Conservation (phyloP, 345 rosid species). For the Noccaea bulbosa region DNA sequence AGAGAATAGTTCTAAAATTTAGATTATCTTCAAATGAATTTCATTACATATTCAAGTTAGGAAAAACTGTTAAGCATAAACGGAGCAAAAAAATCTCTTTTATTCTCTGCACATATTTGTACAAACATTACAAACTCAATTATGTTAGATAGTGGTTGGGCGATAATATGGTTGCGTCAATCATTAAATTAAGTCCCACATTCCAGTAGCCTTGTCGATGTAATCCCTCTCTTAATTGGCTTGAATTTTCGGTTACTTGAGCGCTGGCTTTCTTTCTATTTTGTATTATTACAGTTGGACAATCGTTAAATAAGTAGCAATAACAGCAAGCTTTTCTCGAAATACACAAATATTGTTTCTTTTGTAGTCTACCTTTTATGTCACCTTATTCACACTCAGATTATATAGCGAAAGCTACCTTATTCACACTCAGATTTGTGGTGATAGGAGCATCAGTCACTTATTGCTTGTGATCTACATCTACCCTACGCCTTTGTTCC, state of each 20-base stretch:
- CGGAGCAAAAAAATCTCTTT: no score
- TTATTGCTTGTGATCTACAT: slow-evolving; percentile 34
- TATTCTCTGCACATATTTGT: not conserved
- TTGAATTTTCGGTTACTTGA: not conserved
- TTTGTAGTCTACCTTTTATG: slow-evolving; percentile 7
- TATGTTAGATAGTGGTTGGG: slow-evolving; percentile 39
- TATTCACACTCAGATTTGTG: slow-evolving; percentile 6
- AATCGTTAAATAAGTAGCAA: not conserved
- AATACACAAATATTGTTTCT: slow-evolving; percentile 3
- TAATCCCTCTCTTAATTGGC: slow-evolving; percentile 27
- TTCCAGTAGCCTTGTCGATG: slow-evolving; percentile 26
- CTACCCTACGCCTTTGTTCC: slow-evolving; percentile 16
- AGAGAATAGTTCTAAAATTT: not conserved
- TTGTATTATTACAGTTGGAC: slow-evolving; percentile 26
- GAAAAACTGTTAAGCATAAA: not conserved
- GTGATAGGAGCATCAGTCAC: slow-evolving; percentile 12
- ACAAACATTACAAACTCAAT: slow-evolving; percentile 6
- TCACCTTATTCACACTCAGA: slow-evolving; percentile 16
- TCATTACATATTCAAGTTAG: not conserved
- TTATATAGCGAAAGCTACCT: slow-evolving; percentile 26
- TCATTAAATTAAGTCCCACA: slow-evolving; percentile 37
- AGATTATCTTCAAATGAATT: not conserved
- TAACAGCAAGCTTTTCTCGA: slow-evolving; percentile 9
- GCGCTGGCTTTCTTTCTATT: slow-evolving; percentile 10
- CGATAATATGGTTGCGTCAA: slow-evolving; percentile 34